Evolutionary conservation across 305 asterid genomes (phyloP).

Genomic region (Salvia sclarea): DNA sequence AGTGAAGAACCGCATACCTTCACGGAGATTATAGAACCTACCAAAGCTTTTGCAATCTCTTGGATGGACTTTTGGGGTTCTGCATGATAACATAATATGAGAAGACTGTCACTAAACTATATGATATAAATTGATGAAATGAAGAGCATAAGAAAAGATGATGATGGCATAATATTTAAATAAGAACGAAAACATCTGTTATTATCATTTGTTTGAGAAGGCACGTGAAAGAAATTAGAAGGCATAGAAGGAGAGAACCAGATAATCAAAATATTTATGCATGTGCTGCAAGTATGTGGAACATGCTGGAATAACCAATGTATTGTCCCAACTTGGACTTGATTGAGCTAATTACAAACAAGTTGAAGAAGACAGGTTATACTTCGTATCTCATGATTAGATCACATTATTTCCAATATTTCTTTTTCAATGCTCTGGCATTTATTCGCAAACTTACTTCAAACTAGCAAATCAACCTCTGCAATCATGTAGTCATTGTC

Average conservation of each 20-base stretch:
- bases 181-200: constrained; percentile 6
- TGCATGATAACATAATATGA: constrained; percentile 39
- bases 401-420: too few relatives aligned
- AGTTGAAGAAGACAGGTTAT: too few relatives aligned
- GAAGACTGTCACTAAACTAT: constrained; percentile 14
- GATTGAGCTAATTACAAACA: too few relatives aligned
- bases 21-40: constrained; percentile 67
- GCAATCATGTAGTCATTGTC: neutral
- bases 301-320: neutral
- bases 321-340: too few relatives aligned
- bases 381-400: too few relatives aligned
- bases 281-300: neutral
- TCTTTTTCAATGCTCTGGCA: neutral
- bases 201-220: neutral
- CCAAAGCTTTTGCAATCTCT: constrained; percentile 77
- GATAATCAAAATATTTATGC: neutral
- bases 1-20: constrained; percentile 54
- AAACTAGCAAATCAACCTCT: neutral
- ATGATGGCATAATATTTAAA: neutral
- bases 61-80: constrained; percentile 73
- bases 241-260: neutral
- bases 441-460: neutral
- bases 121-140: neutral
- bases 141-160: constrained; percentile 13
- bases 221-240: neutral